Evolutionary conservation across 2,329 filamentous ascomycete genomes (phyloP).

Genomic region (Penicillium sp.): DNA sequence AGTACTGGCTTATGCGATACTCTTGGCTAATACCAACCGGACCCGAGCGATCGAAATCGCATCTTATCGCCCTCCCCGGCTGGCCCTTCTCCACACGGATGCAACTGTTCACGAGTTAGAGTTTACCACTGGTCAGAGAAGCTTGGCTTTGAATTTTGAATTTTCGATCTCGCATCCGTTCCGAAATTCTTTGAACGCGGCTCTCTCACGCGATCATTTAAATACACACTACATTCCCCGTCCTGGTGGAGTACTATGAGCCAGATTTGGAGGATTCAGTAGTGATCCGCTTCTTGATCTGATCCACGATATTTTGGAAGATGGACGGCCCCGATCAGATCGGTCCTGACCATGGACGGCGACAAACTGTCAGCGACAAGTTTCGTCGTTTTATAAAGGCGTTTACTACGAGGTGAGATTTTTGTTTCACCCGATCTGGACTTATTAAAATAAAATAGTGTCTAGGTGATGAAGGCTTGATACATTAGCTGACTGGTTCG

Average conservation of each 20-base stretch:
- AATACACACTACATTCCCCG: neutral
- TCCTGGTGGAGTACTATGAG: neutral
- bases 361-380: constrained; percentile 42
- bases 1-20: constrained; percentile 21
- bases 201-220: neutral
- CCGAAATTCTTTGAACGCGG: neutral
- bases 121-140: constrained; percentile 8
- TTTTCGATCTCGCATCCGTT: neutral
- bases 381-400: constrained; percentile 39
- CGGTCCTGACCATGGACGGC: constrained; percentile 45
- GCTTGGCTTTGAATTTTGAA: constrained; percentile 1
- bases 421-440: neutral
- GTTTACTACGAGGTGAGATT: constrained; percentile 48
- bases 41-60: neutral
- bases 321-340: constrained; percentile 50
- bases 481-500: too few relatives aligned
- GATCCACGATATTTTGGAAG: neutral
- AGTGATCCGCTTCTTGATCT: neutral
- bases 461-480: neutral
- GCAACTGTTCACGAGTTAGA: constrained; percentile 1
- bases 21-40: constrained; percentile 24
- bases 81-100: constrained; percentile 6
- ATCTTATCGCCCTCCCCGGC: constrained; percentile 16
- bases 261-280: neutral
- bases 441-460: neutral